Evolutionary conservation across 768 basidiomycete species (phyloP), one percentile per base, ranked within the genome.

Genomic region (Tylopilus subfusipes): DNA sequence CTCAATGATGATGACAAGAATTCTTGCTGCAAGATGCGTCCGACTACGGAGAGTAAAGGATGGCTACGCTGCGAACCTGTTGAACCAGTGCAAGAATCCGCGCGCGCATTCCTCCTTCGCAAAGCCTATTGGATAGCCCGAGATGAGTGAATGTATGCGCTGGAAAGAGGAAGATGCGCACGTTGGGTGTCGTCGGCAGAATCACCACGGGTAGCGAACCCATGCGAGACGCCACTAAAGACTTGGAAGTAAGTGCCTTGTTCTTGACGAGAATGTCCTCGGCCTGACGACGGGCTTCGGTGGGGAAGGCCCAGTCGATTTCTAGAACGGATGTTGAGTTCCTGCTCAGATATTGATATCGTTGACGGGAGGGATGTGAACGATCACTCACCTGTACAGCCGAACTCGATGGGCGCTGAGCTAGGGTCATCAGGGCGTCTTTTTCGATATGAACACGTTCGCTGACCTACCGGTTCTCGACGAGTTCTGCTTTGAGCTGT

Each of bases 61-160:
- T 31, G 19, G 42, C 46, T 60, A 66, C 27, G 52, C 59, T 2
- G 62, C 56, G 42, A 84, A 82, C 30, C 81, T 68, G 46, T 72
- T 65, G 61, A 83, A 83, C 81, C 82, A 84, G 4, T 62, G 63
- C 25, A 79, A 65, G 42, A 82, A 71, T 36, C 77, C 75, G 2
- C 75, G 72, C 3, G 82, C 82, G 8, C 79, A 78, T 50, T 83
- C 78, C 59, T 84, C 83, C 57, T 83, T 83, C 1, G 80, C 81
- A 77, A 82, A 84, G 18, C 81, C 83, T 84, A 44, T 43, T 31
- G 42, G 0, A n/a, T n/a, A n/a, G n/a, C n/a, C n/a, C n/a, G n/a
- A n/a, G n/a, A n/a, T n/a, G n/a, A n/a, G n/a, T n/a, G n/a, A 12
- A 52, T 27, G 8, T 19, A 21, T 52, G 21, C 21, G 18, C 19